These are phyloP conservation scores for Tylopilus sp. DNA, from an alignment of 1,284 basidiomycete species.

Conservation along the genomic window DNA sequence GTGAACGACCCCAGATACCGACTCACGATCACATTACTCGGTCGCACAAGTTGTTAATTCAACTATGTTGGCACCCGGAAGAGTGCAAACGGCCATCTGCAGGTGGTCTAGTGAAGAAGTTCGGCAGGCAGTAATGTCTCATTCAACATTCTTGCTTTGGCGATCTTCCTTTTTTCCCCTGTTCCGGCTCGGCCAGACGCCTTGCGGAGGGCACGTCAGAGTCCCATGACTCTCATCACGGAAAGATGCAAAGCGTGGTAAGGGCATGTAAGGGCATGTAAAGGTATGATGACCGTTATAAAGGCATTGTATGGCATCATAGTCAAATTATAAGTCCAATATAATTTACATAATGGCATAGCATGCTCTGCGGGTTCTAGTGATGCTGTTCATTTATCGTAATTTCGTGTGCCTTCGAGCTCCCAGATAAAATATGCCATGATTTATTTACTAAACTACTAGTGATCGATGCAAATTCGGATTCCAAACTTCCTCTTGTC, in stretches of 20 bases:
- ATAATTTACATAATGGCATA: no score
- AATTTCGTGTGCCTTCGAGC: neutral
- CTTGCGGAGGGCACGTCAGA: neutral
- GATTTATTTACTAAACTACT: neutral
- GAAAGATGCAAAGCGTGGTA: no score
- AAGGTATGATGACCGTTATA: no score
- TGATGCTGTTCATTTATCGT: neutral
- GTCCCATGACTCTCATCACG: no score
- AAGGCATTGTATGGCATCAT: no score
- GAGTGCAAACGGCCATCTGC: conserved; percentile 20
- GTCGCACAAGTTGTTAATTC: conserved; percentile 15
- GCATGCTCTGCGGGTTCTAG: no score
- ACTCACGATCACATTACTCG: neutral
- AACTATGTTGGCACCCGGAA: conserved; percentile 20
- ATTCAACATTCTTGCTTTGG: neutral
- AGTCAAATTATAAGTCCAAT: no score
- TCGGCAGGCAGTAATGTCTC: conserved; percentile 1
- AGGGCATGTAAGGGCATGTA: no score
- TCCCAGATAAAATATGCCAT: neutral
- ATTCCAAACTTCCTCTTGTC: no score
- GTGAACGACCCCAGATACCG: conserved; percentile 18
- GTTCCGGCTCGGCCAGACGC: conserved; percentile 1
- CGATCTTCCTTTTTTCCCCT: neutral
- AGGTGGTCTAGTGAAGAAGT: conserved; percentile 8
- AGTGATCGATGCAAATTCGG: neutral